Evolutionary conservation across 2,329 filamentous ascomycete species (phyloP).

Genomic region (Didymella exigua): DNA sequence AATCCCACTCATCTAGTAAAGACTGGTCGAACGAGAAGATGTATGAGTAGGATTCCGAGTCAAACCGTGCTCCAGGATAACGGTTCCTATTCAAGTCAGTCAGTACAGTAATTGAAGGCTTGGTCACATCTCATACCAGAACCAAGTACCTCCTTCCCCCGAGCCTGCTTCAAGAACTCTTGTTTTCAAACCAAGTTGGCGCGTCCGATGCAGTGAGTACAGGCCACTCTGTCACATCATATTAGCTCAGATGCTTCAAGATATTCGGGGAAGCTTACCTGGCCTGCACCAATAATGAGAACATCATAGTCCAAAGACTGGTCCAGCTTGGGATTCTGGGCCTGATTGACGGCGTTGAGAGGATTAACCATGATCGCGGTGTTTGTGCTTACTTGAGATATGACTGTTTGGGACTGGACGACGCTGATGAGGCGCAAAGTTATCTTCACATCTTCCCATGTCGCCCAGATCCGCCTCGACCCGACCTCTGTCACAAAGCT

Average conservation of each 20-base stretch:
- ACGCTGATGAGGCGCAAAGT: background rate
- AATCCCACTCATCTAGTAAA: constrained; percentile 52
- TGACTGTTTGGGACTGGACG: background rate
- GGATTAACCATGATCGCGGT: constrained; percentile 23
- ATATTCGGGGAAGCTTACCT: constrained; percentile 21
- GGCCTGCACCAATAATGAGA: constrained; percentile 41
- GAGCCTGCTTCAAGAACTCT: constrained; percentile 41
- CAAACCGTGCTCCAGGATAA: constrained; percentile 56
- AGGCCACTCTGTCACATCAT: constrained; percentile 30
- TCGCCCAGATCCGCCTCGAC: background rate
- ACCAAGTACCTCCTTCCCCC: constrained; percentile 48
- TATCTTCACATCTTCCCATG: background rate
- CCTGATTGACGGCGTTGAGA: constrained; percentile 3
- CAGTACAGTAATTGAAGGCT: background rate
- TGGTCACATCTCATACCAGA: constrained; percentile 27
- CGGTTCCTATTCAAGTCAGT: constrained; percentile 48
- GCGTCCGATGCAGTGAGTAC: constrained; percentile 44
- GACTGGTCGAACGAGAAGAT: constrained; percentile 52
- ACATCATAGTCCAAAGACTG: constrained; percentile 29
- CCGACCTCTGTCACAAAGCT: background rate
- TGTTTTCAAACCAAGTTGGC: constrained; percentile 38
- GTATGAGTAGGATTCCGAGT: constrained; percentile 56
- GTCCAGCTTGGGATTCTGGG: constrained; percentile 19
- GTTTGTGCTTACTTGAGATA: background rate
- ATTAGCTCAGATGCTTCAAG: background rate